These are phyloP conservation scores for Pseudovirgaria hyperparasitica DNA, from an alignment of 2,329 filamentous ascomycete species.

Conservation along the genomic window DNA sequence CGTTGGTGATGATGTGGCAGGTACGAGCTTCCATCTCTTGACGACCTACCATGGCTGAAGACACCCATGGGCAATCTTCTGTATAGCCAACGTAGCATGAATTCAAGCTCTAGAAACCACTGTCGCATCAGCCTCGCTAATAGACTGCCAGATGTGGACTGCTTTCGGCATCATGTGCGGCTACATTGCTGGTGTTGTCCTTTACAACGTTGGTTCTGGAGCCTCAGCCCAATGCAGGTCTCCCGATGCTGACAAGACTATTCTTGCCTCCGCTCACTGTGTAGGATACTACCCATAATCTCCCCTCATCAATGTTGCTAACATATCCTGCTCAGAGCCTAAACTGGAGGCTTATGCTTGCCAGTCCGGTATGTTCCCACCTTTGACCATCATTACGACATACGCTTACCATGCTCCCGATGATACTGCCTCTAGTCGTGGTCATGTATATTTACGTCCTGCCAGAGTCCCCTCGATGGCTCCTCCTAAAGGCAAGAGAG, in stretches of 20 bases:
- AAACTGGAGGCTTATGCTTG: conserved; percentile 21
- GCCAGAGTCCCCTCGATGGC: conserved; percentile 17
- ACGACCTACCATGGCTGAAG: no score
- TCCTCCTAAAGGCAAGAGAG: conserved; percentile 10
- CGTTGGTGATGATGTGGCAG: conserved; percentile 41
- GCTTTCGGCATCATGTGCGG: conserved; percentile 19
- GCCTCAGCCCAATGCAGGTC: no score
- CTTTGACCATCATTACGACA: background rate
- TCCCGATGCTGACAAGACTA: no score
- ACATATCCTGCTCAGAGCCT: no score
- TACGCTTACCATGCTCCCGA: conserved; percentile 3
- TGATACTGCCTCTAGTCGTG: conserved; percentile 18
- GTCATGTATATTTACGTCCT: conserved; percentile 19
- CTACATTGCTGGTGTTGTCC: conserved; percentile 18
- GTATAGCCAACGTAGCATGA: no score
- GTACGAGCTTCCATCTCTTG: no score
- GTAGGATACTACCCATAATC: no score
- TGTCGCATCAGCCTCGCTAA: no score
- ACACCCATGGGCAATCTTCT: no score
- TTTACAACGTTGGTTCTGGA: conserved; percentile 6
- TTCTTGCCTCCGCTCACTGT: no score
- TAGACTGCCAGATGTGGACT: conserved; percentile 33
- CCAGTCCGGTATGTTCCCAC: conserved; percentile 9
- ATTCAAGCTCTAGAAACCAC: no score
- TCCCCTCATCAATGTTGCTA: no score